Evolutionary conservation across 345 rosid species (phyloP).

Genomic region (Gossypium turneri): DNA sequence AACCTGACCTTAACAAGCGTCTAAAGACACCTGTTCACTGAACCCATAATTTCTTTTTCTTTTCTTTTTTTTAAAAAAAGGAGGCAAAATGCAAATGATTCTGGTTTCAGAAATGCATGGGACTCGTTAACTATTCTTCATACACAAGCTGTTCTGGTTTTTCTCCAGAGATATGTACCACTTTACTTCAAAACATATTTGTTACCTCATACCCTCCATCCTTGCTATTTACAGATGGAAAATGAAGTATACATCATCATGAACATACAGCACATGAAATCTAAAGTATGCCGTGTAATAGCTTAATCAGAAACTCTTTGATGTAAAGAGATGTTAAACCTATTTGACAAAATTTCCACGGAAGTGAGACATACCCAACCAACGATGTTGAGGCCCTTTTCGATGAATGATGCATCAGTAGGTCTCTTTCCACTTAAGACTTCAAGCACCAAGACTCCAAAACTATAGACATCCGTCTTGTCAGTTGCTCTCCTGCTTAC

Average conservation of each 20-base stretch:
- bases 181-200: background rate
- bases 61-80: too few species aligned
- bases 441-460: slow-evolving; percentile 92
- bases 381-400: slow-evolving; percentile 94
- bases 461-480: slow-evolving; percentile 95
- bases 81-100: background rate
- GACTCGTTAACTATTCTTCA: background rate
- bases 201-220: background rate
- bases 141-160: background rate
- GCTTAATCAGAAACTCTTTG: background rate
- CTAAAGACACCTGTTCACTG: background rate
- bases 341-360: background rate
- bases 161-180: background rate
- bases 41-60: too few species aligned
- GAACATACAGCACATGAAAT: background rate
- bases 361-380: slow-evolving; percentile 74
- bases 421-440: slow-evolving; percentile 94
- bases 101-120: background rate
- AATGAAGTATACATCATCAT: background rate
- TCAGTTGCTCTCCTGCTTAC: slow-evolving; percentile 98
- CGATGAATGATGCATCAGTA: slow-evolving; percentile 91
- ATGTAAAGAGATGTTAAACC: background rate
- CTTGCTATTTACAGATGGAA: background rate
- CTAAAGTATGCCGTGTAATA: background rate
- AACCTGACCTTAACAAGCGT: background rate